Conservation (phyloP, 169 alveolate genomes). For the Plasmodium falciparum region DNA sequence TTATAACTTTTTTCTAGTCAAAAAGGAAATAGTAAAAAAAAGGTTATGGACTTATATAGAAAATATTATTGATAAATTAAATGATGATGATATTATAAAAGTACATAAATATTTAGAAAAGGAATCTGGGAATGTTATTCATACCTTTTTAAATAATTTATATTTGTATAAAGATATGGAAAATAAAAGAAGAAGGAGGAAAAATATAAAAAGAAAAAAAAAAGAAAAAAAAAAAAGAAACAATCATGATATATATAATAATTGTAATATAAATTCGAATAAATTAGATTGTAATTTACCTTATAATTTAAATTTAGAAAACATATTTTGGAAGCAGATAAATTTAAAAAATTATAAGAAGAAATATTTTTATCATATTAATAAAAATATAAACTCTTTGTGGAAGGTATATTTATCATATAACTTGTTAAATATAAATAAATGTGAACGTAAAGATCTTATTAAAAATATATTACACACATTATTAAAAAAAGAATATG, state of each 20-base stretch:
- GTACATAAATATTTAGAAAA: conserved; percentile 2
- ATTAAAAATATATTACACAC: conserved; percentile 9
- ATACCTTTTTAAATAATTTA: conserved; percentile 12
- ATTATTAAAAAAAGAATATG: conserved; percentile 19
- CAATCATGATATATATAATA: background rate
- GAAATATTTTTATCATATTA: background rate
- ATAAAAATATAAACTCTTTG: conserved; percentile 15
- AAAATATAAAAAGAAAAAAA: conserved; percentile 5
- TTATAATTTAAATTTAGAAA: conserved; percentile 27
- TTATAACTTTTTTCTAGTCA: conserved; percentile 21
- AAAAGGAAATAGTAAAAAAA: conserved; percentile 49
- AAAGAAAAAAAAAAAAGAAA: background rate
- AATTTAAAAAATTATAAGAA: conserved; percentile 9
- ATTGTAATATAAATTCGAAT: background rate
- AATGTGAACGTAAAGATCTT: conserved; percentile 19
- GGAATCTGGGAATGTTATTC: background rate
- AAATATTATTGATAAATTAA: conserved; percentile 15
- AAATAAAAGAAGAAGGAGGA: background rate
- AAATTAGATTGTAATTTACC: conserved; percentile 12
- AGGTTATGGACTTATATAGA: conserved; percentile 22
- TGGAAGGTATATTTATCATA: conserved; percentile 32
- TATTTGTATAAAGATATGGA: background rate
- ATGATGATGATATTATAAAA: conserved; percentile 25
- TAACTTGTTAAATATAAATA: conserved; percentile 4
- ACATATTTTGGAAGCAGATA: conserved; percentile 29